Evolutionary conservation across 2,329 filamentous ascomycete genomes (phyloP), one percentile per base, ranked within the genome.

Genomic region (Trichophyton simii): DNA sequence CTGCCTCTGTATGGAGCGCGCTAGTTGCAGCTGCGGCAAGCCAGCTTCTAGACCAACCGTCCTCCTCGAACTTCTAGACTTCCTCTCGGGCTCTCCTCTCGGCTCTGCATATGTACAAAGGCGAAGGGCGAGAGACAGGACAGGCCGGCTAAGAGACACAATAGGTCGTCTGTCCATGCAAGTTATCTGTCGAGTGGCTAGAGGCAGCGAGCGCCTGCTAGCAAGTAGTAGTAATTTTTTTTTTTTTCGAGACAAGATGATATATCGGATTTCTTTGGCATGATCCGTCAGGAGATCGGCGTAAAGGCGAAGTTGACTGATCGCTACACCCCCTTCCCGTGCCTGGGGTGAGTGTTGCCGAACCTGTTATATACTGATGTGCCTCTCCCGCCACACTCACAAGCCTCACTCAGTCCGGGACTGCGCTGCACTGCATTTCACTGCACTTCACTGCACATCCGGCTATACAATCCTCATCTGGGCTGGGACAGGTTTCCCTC

Each of bases 251-350:
- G 50, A 34, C 28, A 20, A 55, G 28, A 55, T 55, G 50, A 55
- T 55, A 55, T 55, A 55, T 55, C 50, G 50, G 50, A 38, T 55
- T 55, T 55, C 50, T 55, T 55, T 36, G 28, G n/a, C 50, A 31
- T 55, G 50, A 55, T 25, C 50, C 28, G 28, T 55, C 50, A 34
- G 31, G 50, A 36, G 50, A 55, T 55, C 50, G 50, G 31, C 50
- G 28, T 34, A 31, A 55, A 55, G 25, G 25, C n/a, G 28, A 38
- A 38, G 31, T 36, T 55, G 50, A 55, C 34, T 18, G 50, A 55
- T 55, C 50, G 28, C 31, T 55, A n/a, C 11, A 13, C 15, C 20
- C 15, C 20, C 31, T 55, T 55, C 50, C 50, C 50, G 28, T 31
- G 28, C 7, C 31, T 25, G 11, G 13, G 11, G 5, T n/a, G n/a